Base-by-base conservation (phyloP, 148 eudicot species). In the Vaccinium corymbosum region DNA sequence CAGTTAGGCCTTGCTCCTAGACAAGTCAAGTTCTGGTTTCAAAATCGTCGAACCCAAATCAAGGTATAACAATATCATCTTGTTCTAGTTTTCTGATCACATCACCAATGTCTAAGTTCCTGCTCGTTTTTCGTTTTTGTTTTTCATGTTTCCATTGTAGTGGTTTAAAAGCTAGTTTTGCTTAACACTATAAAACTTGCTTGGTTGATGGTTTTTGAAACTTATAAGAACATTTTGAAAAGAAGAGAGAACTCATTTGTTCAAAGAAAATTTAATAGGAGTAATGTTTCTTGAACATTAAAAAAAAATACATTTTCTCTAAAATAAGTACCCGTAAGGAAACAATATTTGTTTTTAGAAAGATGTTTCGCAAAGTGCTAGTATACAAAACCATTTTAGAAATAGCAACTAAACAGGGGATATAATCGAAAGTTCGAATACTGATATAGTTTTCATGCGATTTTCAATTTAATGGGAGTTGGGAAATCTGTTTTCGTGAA, bases 1-100 rank as follows among this genome's bases (percentile, higher is more conserved):
- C 93, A 94, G 78, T 81, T 97, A 80, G 99, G 97, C 50, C 99
- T 97, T 86, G 95, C 94, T 84, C 98, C 99, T 62, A 91, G 97
- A 83, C 99, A 97, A 90, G 94, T 97, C 80, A 97, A 97, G 83
- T 97, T 97, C 83, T 97, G 99, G 99, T 97, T 97, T 82, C 99
- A 97, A 91, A 97, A 97, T 88, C 97, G 99, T 27, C 95, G 99
- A 50, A 97, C 99, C 16, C 99, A 97, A 78, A 93, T 93, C 85
- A 97, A 97, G 95, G 99, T 94, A 84, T 12, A 1, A 16, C 73
- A 27, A 68, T 29, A 14, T 10, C 38, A 5, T 68, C 8, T 68
- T 68, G 4, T 55, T 0, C 73, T 68, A 27, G 16, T 25, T 27
- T 27, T 29, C 17, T 4, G 11, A 27, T 27, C 73, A 29, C 3